A percentile compares a stretch with the other conserved stretches of the same genome.
phyloP scores from a whole-genome alignment of 805 yeast genomes.

The Suhomyces sp. region DNA sequence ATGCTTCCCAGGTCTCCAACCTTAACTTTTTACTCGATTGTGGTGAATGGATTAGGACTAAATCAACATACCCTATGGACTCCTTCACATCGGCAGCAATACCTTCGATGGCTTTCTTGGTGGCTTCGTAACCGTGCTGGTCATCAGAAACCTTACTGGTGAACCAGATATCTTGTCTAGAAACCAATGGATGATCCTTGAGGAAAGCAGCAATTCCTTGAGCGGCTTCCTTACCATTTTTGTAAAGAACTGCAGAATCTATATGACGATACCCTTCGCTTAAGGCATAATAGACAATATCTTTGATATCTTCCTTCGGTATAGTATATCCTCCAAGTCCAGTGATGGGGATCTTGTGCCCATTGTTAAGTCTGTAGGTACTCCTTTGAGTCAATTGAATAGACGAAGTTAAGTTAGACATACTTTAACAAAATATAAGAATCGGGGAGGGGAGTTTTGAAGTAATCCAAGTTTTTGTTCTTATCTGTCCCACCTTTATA shows the following conservation, averaged over 20 bases:
- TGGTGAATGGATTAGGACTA: constrained; percentile 56
- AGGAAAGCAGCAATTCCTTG: constrained; percentile 58
- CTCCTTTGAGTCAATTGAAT: constrained; percentile 35
- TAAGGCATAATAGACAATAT: constrained; percentile 56
- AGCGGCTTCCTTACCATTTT: constrained; percentile 61
- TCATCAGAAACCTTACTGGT: constrained; percentile 33
- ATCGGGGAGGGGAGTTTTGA: too few relatives aligned
- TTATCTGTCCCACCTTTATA: too few relatives aligned
- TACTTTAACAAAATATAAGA: too few relatives aligned
- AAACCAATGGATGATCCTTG: constrained; percentile 37
- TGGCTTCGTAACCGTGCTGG: constrained; percentile 36
- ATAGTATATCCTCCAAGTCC: constrained; percentile 57
- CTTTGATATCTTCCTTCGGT: constrained; percentile 36
- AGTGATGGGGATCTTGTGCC: constrained; percentile 53
- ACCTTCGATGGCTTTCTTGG: constrained; percentile 28
- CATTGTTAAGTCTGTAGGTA: constrained; percentile 51
- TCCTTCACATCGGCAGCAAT: constrained; percentile 32
- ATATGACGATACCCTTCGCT: constrained; percentile 69
- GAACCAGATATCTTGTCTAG: constrained; percentile 36
- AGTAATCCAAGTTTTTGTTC: too few relatives aligned
- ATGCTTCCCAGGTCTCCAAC: constrained; percentile 65
- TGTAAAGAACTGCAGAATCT: constrained; percentile 70
- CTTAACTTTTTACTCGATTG: constrained; percentile 37
- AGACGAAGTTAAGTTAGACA: constrained; percentile 37
- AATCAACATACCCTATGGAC: constrained; percentile 39